Conservation (phyloP, 176 grass and related monocot genomes). For the Oryza australiensis region DNA sequence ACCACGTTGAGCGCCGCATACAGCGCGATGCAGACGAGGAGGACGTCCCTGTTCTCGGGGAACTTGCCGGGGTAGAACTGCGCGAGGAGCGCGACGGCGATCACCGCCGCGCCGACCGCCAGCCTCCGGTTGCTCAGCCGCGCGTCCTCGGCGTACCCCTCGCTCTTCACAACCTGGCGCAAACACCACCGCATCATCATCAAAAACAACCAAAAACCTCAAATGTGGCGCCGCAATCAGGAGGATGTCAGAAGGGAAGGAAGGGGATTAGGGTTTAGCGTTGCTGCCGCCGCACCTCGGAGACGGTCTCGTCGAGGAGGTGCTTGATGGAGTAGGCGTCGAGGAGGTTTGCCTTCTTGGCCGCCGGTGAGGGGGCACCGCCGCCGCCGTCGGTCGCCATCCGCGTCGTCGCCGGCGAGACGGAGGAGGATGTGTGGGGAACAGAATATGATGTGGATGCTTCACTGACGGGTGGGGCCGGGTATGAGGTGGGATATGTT, state of each 20-base stretch:
- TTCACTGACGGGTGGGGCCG: conserved; percentile 23
- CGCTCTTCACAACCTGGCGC: conserved; percentile 68
- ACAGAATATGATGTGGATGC: background rate
- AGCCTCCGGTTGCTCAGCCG: conserved; percentile 79
- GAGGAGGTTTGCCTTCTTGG: conserved; percentile 69
- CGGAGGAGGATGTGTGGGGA: background rate
- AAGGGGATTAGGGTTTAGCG: conserved; percentile 10
- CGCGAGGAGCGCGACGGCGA: conserved; percentile 80
- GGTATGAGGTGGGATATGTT: background rate
- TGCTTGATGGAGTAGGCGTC: conserved; percentile 79
- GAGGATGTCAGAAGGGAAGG: background rate
- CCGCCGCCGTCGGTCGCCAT: conserved; percentile 38
- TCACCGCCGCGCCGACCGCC: conserved; percentile 67
- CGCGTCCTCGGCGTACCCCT: conserved; percentile 81
- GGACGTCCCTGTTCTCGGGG: conserved; percentile 80
- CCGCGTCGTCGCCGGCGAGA: conserved; percentile 1
- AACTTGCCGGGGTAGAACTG: conserved; percentile 99
- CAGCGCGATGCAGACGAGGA: conserved; percentile 85
- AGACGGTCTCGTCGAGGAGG: conserved; percentile 73
- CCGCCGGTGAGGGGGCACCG: background rate
- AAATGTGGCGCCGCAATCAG: conserved; percentile 16
- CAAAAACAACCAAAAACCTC: background rate
- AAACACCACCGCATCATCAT: background rate
- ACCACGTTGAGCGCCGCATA: conserved; percentile 76
- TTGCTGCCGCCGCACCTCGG: conserved; percentile 38